phyloP scores from a whole-genome alignment of 2,329 filamentous ascomycete species.

The Fusarium proliferatum region DNA sequence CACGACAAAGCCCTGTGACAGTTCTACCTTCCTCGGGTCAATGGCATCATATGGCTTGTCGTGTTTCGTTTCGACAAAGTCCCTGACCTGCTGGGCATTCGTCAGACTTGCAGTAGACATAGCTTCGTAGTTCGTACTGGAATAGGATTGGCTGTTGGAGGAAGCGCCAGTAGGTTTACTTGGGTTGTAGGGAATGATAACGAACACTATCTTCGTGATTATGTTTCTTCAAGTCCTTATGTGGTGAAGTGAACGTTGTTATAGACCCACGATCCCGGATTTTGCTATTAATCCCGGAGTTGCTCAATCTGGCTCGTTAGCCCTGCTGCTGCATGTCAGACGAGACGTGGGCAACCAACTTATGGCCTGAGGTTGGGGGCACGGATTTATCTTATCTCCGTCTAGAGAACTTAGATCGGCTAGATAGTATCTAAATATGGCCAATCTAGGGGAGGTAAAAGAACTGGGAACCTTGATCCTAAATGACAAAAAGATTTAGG shows the following conservation, averaged over 20 bases:
- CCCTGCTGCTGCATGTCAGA: not conserved
- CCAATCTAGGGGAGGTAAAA: no score
- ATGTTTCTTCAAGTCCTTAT: rapidly evolving
- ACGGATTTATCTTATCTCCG: not conserved
- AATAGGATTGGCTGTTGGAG: not conserved
- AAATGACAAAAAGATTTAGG: no score
- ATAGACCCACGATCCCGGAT: not conserved
- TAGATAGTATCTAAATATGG: no score
- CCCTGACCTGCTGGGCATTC: slow-evolving; percentile 1
- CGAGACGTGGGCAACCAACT: not conserved
- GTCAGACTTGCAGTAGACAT: not conserved
- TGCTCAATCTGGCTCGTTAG: not conserved
- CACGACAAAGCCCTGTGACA: not conserved
- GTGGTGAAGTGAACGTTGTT: not conserved
- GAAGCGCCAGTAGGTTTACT: not conserved
- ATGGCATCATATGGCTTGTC: not conserved
- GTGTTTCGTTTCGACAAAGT: not conserved
- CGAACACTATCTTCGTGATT: no score
- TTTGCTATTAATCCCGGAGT: not conserved
- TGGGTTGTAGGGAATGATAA: rapidly evolving
- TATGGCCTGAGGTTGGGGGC: not conserved
- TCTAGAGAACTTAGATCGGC: no score
- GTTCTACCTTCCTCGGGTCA: not conserved
- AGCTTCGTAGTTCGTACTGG: not conserved
- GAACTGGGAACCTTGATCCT: no score